Base-by-base conservation (phyloP, 495 filamentous ascomycete genomes). In the Aspergillus bridgeri region DNA sequence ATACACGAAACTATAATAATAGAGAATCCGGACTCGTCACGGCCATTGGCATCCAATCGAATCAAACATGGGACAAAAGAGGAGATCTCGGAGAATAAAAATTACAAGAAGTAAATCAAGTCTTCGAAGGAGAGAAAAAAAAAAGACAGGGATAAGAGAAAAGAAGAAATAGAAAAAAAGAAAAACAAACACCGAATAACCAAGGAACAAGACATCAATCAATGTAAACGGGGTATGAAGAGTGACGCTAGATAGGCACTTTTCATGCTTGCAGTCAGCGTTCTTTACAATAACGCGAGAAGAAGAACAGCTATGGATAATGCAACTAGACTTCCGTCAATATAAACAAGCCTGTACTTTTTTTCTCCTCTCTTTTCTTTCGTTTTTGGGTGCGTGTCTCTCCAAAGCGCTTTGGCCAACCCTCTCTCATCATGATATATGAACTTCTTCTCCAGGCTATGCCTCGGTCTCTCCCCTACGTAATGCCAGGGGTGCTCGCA, bases 401-500 rank as follows among this genome's bases (percentile, higher is more conserved):
- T 53, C 57, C 54, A 52, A 51, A 61, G 56, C 21, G 45, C 58
- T 58, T 63, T 47, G 57, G 58, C 63, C 55, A 7, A 29, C 27
- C 27, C 61, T 61, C 61, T 64, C 65, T 54, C 56, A 56, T 57
- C 57, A 63, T 54, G 33, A 38, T 38, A 38, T 38, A 38, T n/a
- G n/a, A n/a, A n/a, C 33, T 52, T 54, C 42, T 57, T 53, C 49
- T 54, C 56, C 61, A 52, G 25, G 45, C 53, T 66, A 81, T 57
- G 75, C 66, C 62, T 82, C 77, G 48, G 76, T 69, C 73, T 98
- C 90, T 8, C 94, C 94, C 63, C 92, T 87, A 59, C 92, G 83
- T 63, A 98, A 79, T 38, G 90, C 91, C 60, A 98, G 75, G 51
- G 97, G 76, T 47, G 94, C 91, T 48, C 94, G 83, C 27, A 98